Percentiles rank a stretch among this genome's conserved stretches.
These are phyloP conservation scores for Isatis tinctoria DNA, from an alignment of 345 rosid genomes.

Conservation along the genomic window DNA sequence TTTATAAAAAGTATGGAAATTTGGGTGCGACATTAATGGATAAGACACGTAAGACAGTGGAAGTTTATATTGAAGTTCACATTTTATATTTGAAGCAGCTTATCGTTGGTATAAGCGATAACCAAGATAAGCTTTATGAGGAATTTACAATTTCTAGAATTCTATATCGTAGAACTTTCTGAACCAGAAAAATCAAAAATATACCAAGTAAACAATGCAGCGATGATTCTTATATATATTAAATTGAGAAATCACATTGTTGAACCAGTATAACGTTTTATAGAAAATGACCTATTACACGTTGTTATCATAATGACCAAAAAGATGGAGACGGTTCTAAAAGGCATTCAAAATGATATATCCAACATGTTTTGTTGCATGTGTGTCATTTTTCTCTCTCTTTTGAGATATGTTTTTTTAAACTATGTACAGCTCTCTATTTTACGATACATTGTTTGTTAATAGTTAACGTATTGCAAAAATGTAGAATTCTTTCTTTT, in stretches of 20 bases:
- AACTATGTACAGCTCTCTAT: not conserved
- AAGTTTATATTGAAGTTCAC: not conserved
- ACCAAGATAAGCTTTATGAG: not conserved
- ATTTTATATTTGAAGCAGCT: slow-evolving; percentile 15
- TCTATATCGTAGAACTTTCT: not conserved
- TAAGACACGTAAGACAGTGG: slow-evolving; percentile 27
- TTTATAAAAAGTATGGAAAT: slow-evolving; percentile 2
- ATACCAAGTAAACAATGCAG: not conserved
- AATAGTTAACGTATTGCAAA: not conserved
- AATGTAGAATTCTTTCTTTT: no score
- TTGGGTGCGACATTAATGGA: slow-evolving; percentile 32
- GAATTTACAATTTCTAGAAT: not conserved
- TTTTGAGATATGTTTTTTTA: not conserved
- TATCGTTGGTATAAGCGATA: not conserved
- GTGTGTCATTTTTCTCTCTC: not conserved
- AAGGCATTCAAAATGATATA: not conserved
- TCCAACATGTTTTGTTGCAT: not conserved
- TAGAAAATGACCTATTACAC: not conserved
- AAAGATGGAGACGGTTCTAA: not conserved
- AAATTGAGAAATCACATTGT: not conserved
- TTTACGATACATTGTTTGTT: not conserved
- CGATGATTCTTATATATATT: not conserved
- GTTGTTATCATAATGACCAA: not conserved
- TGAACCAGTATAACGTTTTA: not conserved
- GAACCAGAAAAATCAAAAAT: not conserved